Percentiles rank a stretch among this genome's conserved stretches.
Evolutionary conservation across 2,329 filamentous ascomycete species (phyloP).

Genomic region (Exophiala spinifera): DNA sequence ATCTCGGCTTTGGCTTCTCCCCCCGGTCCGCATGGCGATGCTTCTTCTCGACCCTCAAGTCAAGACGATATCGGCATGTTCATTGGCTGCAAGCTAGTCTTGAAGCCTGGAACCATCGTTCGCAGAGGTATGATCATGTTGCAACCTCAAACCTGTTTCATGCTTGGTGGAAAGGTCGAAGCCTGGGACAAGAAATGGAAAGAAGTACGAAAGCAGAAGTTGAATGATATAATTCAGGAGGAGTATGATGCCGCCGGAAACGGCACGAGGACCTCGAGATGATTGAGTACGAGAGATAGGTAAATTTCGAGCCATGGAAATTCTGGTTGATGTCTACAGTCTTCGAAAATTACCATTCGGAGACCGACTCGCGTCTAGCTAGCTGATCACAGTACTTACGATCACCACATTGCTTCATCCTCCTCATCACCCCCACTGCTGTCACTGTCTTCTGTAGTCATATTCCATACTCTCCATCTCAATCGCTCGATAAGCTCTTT

Average conservation of each 20-base stretch:
- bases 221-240: conserved; percentile 56
- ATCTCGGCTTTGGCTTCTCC: conserved; percentile 9
- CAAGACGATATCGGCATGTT: conserved; percentile 49
- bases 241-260: conserved; percentile 31
- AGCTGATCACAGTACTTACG: not conserved
- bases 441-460: conserved; percentile 9
- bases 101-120: conserved; percentile 63
- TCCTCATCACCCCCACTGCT: not conserved
- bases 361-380: too few species aligned
- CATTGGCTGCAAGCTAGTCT: conserved; percentile 78
- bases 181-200: conserved; percentile 74
- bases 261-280: not conserved
- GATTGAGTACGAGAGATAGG: too few species aligned
- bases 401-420: not conserved
- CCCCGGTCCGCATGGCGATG: not conserved
- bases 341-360: too few species aligned
- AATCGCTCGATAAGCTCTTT: conserved; percentile 55
- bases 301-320: too few species aligned
- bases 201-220: conserved; percentile 63
- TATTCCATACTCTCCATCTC: conserved; percentile 50
- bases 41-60: not conserved
- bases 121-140: conserved; percentile 77
- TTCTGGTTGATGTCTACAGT: too few species aligned
- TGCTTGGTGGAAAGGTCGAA: conserved; percentile 88
- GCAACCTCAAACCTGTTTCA: conserved; percentile 62